Conservation (phyloP, 345 rosid genomes). For the Camelina hispida region DNA sequence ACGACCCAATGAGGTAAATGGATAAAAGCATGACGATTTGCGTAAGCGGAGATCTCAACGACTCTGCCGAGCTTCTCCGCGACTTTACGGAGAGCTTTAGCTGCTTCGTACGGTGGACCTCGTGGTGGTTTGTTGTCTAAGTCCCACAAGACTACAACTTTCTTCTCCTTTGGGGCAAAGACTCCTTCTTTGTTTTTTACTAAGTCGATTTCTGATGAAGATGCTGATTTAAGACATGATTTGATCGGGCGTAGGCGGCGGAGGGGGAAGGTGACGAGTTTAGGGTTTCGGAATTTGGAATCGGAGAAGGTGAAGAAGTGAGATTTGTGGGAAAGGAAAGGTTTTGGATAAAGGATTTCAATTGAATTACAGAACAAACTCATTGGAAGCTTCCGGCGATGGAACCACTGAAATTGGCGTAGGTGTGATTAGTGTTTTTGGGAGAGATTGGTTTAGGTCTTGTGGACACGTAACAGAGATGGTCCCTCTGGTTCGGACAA, state of each 20-base stretch:
- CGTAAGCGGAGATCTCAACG: constrained; percentile 83
- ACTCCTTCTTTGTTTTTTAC: constrained; percentile 73
- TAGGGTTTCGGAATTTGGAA: constrained; percentile 19
- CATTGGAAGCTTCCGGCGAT: constrained; percentile 33
- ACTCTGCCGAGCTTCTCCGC: constrained; percentile 73
- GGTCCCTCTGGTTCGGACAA: constrained; percentile 4
- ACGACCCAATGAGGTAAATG: constrained; percentile 82
- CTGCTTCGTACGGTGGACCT: constrained; percentile 82
- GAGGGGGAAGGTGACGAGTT: constrained; percentile 6
- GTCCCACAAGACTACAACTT: constrained; percentile 91
- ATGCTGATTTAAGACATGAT: constrained; percentile 44
- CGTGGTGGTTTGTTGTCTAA: constrained; percentile 96
- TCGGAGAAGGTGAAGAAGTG: constrained; percentile 41
- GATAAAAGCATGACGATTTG: constrained; percentile 87
- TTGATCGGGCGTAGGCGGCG: constrained; percentile 31
- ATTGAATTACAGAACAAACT: constrained; percentile 50
- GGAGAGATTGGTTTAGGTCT: not conserved
- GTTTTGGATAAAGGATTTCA: constrained; percentile 38
- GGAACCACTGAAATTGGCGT: not conserved
- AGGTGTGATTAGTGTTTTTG: not conserved
- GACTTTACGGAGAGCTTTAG: constrained; percentile 58
- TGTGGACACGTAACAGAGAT: not conserved
- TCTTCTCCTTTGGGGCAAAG: constrained; percentile 65
- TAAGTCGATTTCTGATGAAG: constrained; percentile 77
- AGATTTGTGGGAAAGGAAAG: constrained; percentile 35